Conservation (phyloP, 192 early-diverging fungal species). For the Coemansia reversa region DNA sequence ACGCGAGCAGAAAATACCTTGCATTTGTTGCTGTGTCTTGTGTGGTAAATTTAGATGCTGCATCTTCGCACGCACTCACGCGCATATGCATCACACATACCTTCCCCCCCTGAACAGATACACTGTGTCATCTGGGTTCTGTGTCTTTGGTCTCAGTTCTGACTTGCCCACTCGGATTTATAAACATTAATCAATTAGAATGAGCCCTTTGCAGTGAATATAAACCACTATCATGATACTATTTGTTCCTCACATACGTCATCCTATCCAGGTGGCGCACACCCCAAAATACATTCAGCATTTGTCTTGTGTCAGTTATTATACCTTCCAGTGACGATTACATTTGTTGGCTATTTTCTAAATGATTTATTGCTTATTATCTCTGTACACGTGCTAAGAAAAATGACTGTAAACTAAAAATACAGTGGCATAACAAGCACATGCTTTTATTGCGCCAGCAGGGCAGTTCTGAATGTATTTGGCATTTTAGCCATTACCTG, state of each 20-base stretch:
- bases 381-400: background rate
- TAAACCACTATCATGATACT: background rate
- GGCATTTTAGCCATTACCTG: background rate
- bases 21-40: background rate
- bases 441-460: background rate
- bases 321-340: background rate
- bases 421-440: background rate
- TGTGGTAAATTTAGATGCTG: background rate
- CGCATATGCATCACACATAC: background rate
- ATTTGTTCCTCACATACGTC: background rate
- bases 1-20: no score
- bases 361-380: background rate
- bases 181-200: background rate
- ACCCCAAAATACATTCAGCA: background rate
- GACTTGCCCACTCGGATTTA: background rate
- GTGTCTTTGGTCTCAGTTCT: background rate
- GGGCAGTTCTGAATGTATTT: background rate
- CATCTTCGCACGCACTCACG: background rate
- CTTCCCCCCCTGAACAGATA: background rate
- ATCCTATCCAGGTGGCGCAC: background rate
- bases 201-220: background rate
- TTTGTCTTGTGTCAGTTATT: background rate
- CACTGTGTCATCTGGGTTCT: background rate
- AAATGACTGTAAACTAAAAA: background rate
- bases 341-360: background rate